Base-by-base conservation (phyloP, 495 filamentous ascomycete genomes). In the Baudoinia panamericana region DNA sequence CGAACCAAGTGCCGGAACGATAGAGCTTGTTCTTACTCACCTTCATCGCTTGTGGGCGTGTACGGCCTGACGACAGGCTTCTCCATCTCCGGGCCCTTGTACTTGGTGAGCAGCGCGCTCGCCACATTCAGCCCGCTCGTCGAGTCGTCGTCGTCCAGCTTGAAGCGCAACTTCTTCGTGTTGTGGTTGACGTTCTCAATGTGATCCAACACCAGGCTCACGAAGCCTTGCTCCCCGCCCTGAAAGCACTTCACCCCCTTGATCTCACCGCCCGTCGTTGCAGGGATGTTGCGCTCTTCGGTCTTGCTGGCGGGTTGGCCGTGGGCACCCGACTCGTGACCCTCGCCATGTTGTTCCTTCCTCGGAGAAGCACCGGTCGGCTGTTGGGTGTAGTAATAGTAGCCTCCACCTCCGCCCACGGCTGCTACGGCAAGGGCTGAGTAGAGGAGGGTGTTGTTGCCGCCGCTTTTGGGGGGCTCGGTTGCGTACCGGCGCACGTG, bases 1-100 rank as follows among this genome's bases (percentile, higher is more conserved):
- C 22, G 25, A 19, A 15, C 10, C 9, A 27, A 34, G 11, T 22
- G 29, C 13, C 15, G 22, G 8, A 24, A 21, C 30, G 20, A 10
- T 25, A 34, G n/a, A 9, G 23, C 15, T 17, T 10, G 19, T 16
- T 3, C 20, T 13, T 15, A 55, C 69, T 56, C 68, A 79, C 82
- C 75, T 63, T 92, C 84, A 56, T 92, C 85, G 55, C 72, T 90
- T 47, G 77, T 70, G 18, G 90, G 90, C 8, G 90, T 97, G 66
- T 97, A 97, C 5, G 90, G 90, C 28, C 90, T 69, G 34, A 97
- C 70, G 7, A 82, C 75, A 30, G 79, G 72, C 70, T 97, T 96
- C 54, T 83, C 76, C 52, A 70, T 73, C 41, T 74, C 77, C 11
- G 67, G 70, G 10, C 79, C 74, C 59, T 92, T 79, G 68, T 75